Evolutionary conservation across 345 rosid species (phyloP), one percentile per base, ranked within the genome.

Genomic region (Pistacia vera): DNA sequence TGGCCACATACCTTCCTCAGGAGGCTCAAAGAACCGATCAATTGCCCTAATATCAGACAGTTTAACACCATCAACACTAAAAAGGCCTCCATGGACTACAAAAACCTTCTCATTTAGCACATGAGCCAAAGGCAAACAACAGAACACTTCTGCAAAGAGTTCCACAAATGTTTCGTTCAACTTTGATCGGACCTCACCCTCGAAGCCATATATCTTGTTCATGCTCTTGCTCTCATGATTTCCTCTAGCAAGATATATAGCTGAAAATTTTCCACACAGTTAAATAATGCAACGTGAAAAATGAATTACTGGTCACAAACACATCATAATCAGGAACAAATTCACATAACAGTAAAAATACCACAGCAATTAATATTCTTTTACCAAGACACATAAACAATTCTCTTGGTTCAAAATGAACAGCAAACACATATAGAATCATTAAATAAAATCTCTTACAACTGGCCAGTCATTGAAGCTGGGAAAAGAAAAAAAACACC

Each of bases 141-240:
- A 96, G 87, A 96, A 93, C 48, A 92, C 99, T 81, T 93, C 98
- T 2, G 99, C 93, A 79, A 93, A 96, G 76, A 96, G 99, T 73
- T 91, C 98, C 83, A 93, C 97, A 44, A 96, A 96, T 59, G 90
- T 86, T 66, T 96, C 99, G 38, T 84, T 96, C 93, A 96, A 65
- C 89, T 96, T 93, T 77, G 98, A 90, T 75, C 90, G 90, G 71
- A 96, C 99, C 80, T 96, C 99, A 2, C 99, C 99, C 91, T 96
- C 99, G 54, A 96, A 96, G 68, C 99, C 99, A 85, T 96, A 96
- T 67, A 96, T 96, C 81, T 92, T 96, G 88, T 96, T 96, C 99
- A 96, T 96, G 87, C 98, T 96, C 90, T 91, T 96, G 91, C 99
- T 96, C 85, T 96, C 99, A 74, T 96, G 98, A 74, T 96, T 96